phyloP scores from a whole-genome alignment of 495 filamentous ascomycete genomes.

The Tuber umbilicatum region DNA sequence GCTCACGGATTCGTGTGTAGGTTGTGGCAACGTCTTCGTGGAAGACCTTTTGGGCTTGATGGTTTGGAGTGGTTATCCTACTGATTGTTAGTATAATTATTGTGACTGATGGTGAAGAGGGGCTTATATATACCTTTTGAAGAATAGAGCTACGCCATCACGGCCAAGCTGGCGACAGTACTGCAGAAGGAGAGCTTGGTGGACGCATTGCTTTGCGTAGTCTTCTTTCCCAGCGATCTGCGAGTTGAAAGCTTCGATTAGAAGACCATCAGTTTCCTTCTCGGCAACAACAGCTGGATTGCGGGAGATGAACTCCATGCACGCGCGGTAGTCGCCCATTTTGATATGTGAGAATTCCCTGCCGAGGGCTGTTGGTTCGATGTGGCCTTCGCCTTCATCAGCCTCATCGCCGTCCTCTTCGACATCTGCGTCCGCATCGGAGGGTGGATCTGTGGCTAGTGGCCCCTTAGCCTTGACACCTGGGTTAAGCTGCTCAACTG shows the following conservation, averaged over 20 bases:
- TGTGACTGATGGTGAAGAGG: not conserved
- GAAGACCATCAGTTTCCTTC: constrained; percentile 81
- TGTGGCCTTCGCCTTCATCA: constrained; percentile 62
- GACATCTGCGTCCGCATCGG: constrained; percentile 58
- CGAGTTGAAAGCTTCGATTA: constrained; percentile 84
- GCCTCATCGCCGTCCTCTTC: constrained; percentile 49
- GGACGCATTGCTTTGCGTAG: constrained; percentile 80
- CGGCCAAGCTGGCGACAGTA: constrained; percentile 85
- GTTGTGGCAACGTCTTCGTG: constrained; percentile 84
- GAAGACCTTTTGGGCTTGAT: constrained; percentile 90
- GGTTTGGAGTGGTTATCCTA: constrained; percentile 80
- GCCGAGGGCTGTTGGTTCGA: constrained; percentile 68
- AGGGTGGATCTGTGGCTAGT: constrained; percentile 41
- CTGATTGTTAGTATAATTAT: constrained; percentile 9
- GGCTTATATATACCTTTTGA: constrained; percentile 59
- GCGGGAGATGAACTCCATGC: constrained; percentile 63
- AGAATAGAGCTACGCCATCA: constrained; percentile 88
- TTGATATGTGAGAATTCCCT: constrained; percentile 74
- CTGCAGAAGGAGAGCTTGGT: constrained; percentile 85
- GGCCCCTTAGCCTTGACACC: constrained; percentile 36
- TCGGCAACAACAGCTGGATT: constrained; percentile 75
- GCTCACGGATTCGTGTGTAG: constrained; percentile 69
- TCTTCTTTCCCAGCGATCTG: constrained; percentile 68
- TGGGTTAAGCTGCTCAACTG: constrained; percentile 79
- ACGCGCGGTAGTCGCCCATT: constrained; percentile 63